These are phyloP conservation scores for Gorgonomyces haynaldii DNA, from an alignment of 192 early-diverging fungal genomes.

Conservation along the genomic window DNA sequence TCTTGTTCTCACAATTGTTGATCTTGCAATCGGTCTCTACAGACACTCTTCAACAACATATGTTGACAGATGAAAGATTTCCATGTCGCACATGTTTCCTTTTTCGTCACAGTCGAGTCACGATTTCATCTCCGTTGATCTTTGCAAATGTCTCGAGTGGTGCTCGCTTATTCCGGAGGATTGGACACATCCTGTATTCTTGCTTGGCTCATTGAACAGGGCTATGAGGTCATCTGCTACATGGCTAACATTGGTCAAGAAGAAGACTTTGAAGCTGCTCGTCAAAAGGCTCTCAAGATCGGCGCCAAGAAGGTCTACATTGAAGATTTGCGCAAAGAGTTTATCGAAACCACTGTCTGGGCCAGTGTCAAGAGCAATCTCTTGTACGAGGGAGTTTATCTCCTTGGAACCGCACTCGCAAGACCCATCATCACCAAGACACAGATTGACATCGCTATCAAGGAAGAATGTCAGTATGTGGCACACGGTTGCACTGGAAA, in stretches of 20 bases:
- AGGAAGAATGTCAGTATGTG: constrained; percentile 89
- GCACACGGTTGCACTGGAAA: constrained; percentile 99
- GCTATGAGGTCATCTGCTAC: constrained; percentile 93
- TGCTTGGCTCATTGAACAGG: constrained; percentile 90
- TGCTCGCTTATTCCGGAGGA: constrained; percentile 94
- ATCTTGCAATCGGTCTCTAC: too few species aligned
- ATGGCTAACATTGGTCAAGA: constrained; percentile 99
- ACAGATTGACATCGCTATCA: constrained; percentile 83
- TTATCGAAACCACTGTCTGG: constrained; percentile 86
- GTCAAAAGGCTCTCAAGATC: constrained; percentile 80
- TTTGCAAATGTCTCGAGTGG: too few species aligned
- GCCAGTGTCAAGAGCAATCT: constrained; percentile 90
- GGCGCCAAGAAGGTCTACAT: constrained; percentile 92
- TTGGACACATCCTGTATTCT: constrained; percentile 99
- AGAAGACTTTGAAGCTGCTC: constrained; percentile 94
- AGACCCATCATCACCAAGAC: constrained; percentile 88
- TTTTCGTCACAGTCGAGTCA: too few species aligned
- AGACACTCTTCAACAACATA: too few species aligned
- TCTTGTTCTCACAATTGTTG: too few species aligned
- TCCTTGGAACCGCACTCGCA: constrained; percentile 93
- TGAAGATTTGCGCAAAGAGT: constrained; percentile 88
- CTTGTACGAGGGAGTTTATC: constrained; percentile 91
- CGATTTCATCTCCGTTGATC: too few species aligned
- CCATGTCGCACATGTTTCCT: too few species aligned
- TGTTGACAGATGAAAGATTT: too few species aligned